Evolutionary conservation across 2,329 filamentous ascomycete species (phyloP).

Genomic region (Aureobasidium subglaciale): DNA sequence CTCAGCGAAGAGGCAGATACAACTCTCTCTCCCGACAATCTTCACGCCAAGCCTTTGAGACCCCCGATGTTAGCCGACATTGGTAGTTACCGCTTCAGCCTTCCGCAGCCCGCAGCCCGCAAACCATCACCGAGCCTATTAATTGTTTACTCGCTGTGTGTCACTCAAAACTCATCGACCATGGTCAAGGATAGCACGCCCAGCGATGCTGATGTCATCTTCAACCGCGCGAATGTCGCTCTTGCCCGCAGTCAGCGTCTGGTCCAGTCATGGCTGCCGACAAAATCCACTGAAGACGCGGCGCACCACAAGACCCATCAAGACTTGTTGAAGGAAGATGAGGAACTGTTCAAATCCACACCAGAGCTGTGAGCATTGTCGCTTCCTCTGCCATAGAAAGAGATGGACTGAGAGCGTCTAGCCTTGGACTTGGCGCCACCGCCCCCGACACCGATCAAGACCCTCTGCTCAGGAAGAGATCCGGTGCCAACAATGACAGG

Average conservation of each 20-base stretch:
- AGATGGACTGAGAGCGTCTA: slow-evolving; percentile 19
- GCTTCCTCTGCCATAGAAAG: slow-evolving; percentile 5
- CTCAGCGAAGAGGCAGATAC: slow-evolving; percentile 5
- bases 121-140: too few species aligned
- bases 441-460: slow-evolving; percentile 31
- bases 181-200: slow-evolving; percentile 6
- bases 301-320: slow-evolving; percentile 35
- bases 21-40: slow-evolving; percentile 10
- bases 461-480: slow-evolving; percentile 31
- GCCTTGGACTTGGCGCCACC: slow-evolving; percentile 33
- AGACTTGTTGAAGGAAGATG: slow-evolving; percentile 45
- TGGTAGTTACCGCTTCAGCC: not conserved
- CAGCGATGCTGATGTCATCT: slow-evolving; percentile 44
- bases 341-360: slow-evolving; percentile 46
- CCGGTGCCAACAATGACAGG: slow-evolving; percentile 36
- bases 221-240: slow-evolving; percentile 47
- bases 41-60: slow-evolving; percentile 6
- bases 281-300: slow-evolving; percentile 35
- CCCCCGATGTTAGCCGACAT: not conserved
- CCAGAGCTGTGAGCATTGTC: slow-evolving; percentile 45
- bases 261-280: slow-evolving; percentile 50
- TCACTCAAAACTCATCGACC: not conserved
- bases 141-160: too few species aligned
- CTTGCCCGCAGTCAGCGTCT: slow-evolving; percentile 48
- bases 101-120: not conserved